Evolutionary conservation across 2,329 filamentous ascomycete species (phyloP).

Genomic region (Xylariomycetidae sp.): DNA sequence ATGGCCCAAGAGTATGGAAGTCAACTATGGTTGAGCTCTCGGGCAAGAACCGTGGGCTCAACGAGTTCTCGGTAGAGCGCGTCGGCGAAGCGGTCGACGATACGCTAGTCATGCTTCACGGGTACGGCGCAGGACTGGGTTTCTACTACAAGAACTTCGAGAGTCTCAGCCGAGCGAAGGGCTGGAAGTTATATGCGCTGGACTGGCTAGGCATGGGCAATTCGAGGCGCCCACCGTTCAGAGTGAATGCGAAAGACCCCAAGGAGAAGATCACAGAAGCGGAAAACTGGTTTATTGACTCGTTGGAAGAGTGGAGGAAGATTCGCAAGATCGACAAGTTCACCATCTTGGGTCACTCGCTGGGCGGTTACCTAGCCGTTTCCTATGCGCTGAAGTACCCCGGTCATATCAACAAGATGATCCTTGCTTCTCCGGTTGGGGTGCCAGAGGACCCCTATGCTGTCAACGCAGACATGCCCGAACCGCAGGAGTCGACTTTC

Average conservation of each 20-base stretch:
- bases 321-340: slow-evolving; percentile 87
- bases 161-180: slow-evolving; percentile 66
- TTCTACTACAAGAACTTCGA: slow-evolving; percentile 99
- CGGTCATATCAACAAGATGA: slow-evolving; percentile 88
- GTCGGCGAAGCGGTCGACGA: slow-evolving; percentile 73
- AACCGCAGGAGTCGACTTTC: slow-evolving; percentile 66
- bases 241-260: slow-evolving; percentile 73
- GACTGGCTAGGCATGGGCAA: slow-evolving; percentile 95
- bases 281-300: slow-evolving; percentile 93
- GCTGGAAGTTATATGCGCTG: slow-evolving; percentile 89
- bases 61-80: slow-evolving; percentile 88
- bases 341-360: slow-evolving; percentile 84
- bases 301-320: slow-evolving; percentile 91
- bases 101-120: slow-evolving; percentile 91
- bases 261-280: slow-evolving; percentile 79
- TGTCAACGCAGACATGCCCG: slow-evolving; percentile 71
- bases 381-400: slow-evolving; percentile 97
- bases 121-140: slow-evolving; percentile 90
- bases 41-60: slow-evolving; percentile 80
- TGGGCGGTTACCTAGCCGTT: slow-evolving; percentile 91
- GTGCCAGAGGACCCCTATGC: slow-evolving; percentile 93
- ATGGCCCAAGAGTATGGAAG: slow-evolving; percentile 79
- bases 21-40: slow-evolving; percentile 77
- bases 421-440: slow-evolving; percentile 88
- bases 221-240: slow-evolving; percentile 77